These are phyloP conservation scores for Wakefieldia striispora DNA, from an alignment of 768 basidiomycete genomes.

Conservation along the genomic window DNA sequence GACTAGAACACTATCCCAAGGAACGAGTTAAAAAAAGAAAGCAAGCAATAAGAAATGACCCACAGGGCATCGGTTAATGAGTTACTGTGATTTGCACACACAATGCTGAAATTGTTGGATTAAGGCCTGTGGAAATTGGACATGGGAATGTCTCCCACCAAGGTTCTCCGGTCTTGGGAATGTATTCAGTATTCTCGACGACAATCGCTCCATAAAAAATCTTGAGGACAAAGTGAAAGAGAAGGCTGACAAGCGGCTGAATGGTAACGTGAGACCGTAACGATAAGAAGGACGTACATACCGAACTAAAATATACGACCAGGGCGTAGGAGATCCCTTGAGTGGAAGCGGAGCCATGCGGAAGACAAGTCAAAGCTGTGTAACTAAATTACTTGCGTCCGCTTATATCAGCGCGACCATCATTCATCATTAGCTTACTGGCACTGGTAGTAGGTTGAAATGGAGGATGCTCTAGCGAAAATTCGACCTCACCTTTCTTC, in stretches of 20 bases:
- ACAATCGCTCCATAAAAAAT: conserved; percentile 91
- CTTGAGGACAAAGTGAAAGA: conserved; percentile 82
- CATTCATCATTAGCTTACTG: not conserved
- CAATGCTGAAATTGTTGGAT: conserved; percentile 51
- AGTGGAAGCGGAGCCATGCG: conserved; percentile 35
- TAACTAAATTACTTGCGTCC: too few species aligned
- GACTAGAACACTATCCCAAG: conserved; percentile 55
- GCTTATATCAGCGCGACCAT: not conserved
- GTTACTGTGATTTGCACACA: conserved; percentile 86
- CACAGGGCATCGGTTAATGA: conserved; percentile 85
- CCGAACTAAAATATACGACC: conserved; percentile 72
- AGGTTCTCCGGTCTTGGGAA: conserved; percentile 71
- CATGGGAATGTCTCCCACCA: conserved; percentile 45
- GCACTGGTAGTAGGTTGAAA: too few species aligned
- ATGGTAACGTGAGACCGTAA: not conserved
- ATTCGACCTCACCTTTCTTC: conserved; percentile 85
- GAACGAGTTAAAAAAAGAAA: not conserved
- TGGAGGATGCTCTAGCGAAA: conserved; percentile 75
- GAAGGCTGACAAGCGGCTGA: conserved; percentile 39
- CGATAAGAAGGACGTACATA: conserved; percentile 22
- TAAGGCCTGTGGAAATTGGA: not conserved
- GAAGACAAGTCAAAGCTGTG: conserved; percentile 4
- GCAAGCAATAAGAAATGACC: conserved; percentile 22
- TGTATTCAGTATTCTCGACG: conserved; percentile 69
- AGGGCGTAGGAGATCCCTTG: conserved; percentile 45